Conservation (phyloP, 352 stramenopile species). For the Pythium aristosporum region DNA sequence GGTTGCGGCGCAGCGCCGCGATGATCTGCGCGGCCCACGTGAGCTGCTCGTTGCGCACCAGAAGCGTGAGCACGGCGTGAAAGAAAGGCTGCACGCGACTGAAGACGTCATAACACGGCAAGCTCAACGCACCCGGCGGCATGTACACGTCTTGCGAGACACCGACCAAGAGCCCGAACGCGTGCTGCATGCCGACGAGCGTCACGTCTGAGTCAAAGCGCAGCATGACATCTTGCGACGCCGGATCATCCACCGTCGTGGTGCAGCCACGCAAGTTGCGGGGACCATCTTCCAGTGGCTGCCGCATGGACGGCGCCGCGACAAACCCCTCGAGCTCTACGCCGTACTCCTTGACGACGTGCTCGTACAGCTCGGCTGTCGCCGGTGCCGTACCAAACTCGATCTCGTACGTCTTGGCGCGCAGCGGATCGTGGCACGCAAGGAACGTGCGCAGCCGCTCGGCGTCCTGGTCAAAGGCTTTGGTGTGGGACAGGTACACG, state of each 20-base stretch:
- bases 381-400: constrained; percentile 68
- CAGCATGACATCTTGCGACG: constrained; percentile 62
- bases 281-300: constrained; percentile 36
- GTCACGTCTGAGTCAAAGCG: constrained; percentile 78
- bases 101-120: constrained; percentile 78
- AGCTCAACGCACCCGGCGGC: constrained; percentile 43
- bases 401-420: constrained; percentile 80
- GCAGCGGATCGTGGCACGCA: constrained; percentile 73
- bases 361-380: constrained; percentile 65
- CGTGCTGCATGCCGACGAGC: constrained; percentile 59
- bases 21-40: constrained; percentile 54
- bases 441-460: constrained; percentile 63
- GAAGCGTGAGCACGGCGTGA: constrained; percentile 64
- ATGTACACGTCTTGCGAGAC: constrained; percentile 83
- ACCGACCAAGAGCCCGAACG: constrained; percentile 72
- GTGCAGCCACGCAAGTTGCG: constrained; percentile 55
- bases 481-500: constrained; percentile 61
- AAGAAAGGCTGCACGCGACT: constrained; percentile 79
- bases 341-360: constrained; percentile 73
- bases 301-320: constrained; percentile 15
- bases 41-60: constrained; percentile 68
- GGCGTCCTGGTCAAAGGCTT: constrained; percentile 56
- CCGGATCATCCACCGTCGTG: constrained; percentile 55
- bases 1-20: constrained; percentile 37
- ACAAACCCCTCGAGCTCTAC: constrained; percentile 51